Percentiles rank a stretch among this genome's conserved stretches.
Conservation (phyloP, 148 eudicot genomes). For the Spergularia bocconei region DNA sequence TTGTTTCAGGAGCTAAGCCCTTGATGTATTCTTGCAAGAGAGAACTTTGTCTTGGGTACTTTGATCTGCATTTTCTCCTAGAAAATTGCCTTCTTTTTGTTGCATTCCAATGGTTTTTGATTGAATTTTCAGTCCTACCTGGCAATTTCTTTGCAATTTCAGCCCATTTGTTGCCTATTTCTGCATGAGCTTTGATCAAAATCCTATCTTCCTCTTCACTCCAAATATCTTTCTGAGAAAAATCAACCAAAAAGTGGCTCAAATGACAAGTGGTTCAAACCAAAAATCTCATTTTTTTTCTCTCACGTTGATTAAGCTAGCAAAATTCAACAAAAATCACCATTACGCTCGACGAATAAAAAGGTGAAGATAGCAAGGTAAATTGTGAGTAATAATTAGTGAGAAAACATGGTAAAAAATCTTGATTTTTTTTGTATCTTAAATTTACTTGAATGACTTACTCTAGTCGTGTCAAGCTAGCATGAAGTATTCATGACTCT, state of each 20-base stretch:
- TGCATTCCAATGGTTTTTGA: constrained; percentile 93
- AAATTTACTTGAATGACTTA: no score
- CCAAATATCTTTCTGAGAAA: constrained; percentile 71
- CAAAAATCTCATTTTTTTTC: no score
- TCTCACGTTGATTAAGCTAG: no score
- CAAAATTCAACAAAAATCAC: no score
- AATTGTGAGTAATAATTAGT: no score
- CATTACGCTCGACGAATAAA: no score
- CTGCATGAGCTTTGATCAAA: constrained; percentile 53
- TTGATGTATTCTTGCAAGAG: constrained; percentile 70
- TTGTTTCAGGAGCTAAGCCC: constrained; percentile 48
- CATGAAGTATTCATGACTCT: not conserved
- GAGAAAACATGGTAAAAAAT: no score
- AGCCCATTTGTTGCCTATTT: constrained; percentile 90
- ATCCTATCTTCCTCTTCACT: constrained; percentile 83
- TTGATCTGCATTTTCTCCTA: constrained; percentile 54
- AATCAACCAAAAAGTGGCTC: not conserved
- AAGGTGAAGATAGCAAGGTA: no score
- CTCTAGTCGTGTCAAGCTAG: no score
- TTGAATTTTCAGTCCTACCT: constrained; percentile 82
- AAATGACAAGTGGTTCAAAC: no score
- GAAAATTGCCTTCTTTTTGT: constrained; percentile 79
- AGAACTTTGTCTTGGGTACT: constrained; percentile 52
- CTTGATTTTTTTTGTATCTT: no score
- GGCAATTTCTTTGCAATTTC: constrained; percentile 73